Evolutionary conservation across 352 stramenopile species (phyloP), one percentile per base, ranked within the genome.

Genomic region (Phytopythium ostracodes): DNA sequence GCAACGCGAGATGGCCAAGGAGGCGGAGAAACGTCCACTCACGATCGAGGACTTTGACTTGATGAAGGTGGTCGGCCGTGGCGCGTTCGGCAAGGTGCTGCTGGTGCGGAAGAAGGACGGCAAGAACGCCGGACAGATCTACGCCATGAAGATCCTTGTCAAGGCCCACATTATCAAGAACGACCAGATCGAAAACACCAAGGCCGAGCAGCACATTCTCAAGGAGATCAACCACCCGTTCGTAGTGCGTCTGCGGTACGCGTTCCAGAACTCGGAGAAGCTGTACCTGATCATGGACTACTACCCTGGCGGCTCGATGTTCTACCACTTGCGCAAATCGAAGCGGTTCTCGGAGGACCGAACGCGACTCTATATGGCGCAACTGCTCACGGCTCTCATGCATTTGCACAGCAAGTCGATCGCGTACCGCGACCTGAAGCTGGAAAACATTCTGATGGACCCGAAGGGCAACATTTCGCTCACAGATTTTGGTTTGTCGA

Each of bases 231-330:
- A 81, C 71, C 88, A 96, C 55, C 88, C 88, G 24, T 96, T 88
- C 62, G 79, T 96, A 15, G 88, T 96, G 36, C 87, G 85, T 1
- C 59, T 96, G 42, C 86, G 88, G 7, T 94, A 88, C 60, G 88
- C 88, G 7, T 96, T 96, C 69, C 88, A 96, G 65, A 96, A 94
- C 62, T 50, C 82, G 0, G 87, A 96, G 50, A 94, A 95, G 49
- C 68, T 99, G 11, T 99, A 99, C 66, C 71, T 98, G 57, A 92
- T 98, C 54, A 97, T 98, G 84, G 94, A 98, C 62, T 98, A 98
- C 70, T 96, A 98, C 62, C 89, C 88, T 6, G 88, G 88, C 33
- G 88, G 88, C 3, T 94, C 85, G 1, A 92, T 96, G 84, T 96
- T 94, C 68, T 94, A 94, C 65, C 87, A 96, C 43, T 40, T 96